Percentiles rank a stretch among this genome's conserved stretches.
phyloP scores from a whole-genome alignment of 2,329 filamentous ascomycete species.

The Paraconiothyrium brasiliense region DNA sequence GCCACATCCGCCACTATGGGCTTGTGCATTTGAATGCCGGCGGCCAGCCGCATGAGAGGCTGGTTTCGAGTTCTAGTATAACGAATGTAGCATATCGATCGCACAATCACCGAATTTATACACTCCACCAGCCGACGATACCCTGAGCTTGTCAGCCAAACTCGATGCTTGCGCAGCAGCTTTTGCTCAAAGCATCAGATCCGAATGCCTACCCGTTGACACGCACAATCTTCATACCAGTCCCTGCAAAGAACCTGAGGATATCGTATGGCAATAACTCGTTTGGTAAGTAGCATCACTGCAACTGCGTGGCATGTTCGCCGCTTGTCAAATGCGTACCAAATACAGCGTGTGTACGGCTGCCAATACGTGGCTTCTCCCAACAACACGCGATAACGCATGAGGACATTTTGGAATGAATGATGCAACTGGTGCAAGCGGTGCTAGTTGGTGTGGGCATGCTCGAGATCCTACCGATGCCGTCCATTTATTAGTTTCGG shows the following conservation, averaged over 20 bases:
- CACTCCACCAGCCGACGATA: neutral
- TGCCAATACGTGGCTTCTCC: neutral
- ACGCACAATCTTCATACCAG: neutral
- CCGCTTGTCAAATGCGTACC: neutral
- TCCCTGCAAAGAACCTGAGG: neutral
- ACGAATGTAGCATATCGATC: neutral
- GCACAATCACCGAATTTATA: neutral
- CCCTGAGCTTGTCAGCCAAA: neutral
- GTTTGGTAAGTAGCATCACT: neutral
- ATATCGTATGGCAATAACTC: neutral
- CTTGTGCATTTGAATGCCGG: neutral
- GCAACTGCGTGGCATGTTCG: neutral
- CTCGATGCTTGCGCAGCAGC: neutral
- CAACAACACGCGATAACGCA: neutral
- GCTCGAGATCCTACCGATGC: neutral
- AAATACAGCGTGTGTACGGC: neutral
- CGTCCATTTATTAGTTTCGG: neutral
- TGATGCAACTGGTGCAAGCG: slow-evolving; percentile 21
- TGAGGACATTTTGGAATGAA: slow-evolving; percentile 6
- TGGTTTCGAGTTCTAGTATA: neutral
- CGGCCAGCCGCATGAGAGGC: neutral
- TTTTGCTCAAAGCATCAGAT: neutral
- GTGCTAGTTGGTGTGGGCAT: slow-evolving; percentile 6
- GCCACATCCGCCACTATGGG: neutral
- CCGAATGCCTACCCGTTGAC: neutral